Evolutionary conservation across 1,139 yeast genomes (phyloP), one percentile per base, ranked within the genome.

Genomic region (Hansenula sp.): DNA sequence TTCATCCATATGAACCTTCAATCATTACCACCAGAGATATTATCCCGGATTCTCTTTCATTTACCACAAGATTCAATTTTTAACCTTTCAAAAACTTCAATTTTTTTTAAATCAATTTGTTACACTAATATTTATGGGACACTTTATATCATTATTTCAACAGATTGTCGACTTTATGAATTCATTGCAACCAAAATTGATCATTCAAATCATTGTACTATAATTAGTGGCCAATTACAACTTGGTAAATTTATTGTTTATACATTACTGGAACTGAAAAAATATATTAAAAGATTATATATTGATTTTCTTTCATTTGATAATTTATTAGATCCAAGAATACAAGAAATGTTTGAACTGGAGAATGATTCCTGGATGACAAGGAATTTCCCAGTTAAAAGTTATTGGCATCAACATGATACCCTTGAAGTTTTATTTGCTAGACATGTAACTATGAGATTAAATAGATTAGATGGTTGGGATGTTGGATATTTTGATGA

Each of bases 71-170:
- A 13, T 13, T 25, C 29, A 4, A 33, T 25, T 8, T 25, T 33
- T 7, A 4, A 11, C 17, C 13, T 33, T 25, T 13, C 29, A 3
- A 13, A 33, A 25, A 33, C 35, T 4, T 33, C 24, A 17, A 26
- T n/a, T 4, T 2, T 3, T 3, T 32, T 42, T 18, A 34, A 37
- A 21, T 8, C 14, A 2, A 22, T 21, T 3, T 28, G 41, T 34
- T 42, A 40, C 34, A 27, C 33, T 6, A 18, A 37, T 9, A 26
- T 42, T 10, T 42, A 42, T 34, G 40, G 43, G 18, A 27, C 34
- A 12, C 20, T 42, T 11, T 42, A 42, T 26, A 10, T 34, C 30
- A 18, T 35, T 12, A 19, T 42, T 4, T 17, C 39, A 2, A 29
- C 32, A 10, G 20, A 38, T 8, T 19, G 20, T 11, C 10, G 35